These are phyloP conservation scores for Boletus bicolor DNA, from an alignment of 768 basidiomycete species.

Conservation along the genomic window DNA sequence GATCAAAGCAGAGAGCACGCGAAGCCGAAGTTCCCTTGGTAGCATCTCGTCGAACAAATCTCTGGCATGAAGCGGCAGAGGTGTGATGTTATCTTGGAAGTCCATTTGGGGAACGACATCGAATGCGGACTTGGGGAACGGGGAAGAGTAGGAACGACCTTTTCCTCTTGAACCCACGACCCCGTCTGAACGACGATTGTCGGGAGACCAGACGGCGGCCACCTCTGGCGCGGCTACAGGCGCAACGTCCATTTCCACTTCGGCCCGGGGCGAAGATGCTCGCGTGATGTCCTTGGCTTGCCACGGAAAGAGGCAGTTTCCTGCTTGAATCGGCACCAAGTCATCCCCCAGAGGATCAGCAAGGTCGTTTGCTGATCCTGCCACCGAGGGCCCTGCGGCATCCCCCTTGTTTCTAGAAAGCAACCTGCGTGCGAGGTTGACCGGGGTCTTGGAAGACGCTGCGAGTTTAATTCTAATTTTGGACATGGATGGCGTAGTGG, in stretches of 20 bases:
- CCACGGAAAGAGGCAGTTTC: constrained; percentile 44
- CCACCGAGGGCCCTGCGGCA: constrained; percentile 8
- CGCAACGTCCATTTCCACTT: constrained; percentile 11
- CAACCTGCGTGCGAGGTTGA: constrained; percentile 56
- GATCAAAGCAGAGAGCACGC: constrained; percentile 55
- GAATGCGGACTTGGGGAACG: constrained; percentile 56
- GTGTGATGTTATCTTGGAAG: constrained; percentile 49
- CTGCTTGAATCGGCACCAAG: constrained; percentile 26
- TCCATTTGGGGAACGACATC: constrained; percentile 51
- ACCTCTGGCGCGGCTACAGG: constrained; percentile 1
- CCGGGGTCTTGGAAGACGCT: constrained; percentile 39
- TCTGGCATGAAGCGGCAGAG: constrained; percentile 41
- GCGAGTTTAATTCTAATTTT: constrained; percentile 47
- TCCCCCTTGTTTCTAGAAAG: constrained; percentile 42
- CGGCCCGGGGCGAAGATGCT: constrained; percentile 10
- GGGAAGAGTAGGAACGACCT: constrained; percentile 61
- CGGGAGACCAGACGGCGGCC: constrained; percentile 12
- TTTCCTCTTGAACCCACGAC: constrained; percentile 40
- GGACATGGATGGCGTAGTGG: constrained; percentile 46
- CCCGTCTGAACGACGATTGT: constrained; percentile 19
- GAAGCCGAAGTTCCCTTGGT: constrained; percentile 68
- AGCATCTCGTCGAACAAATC: constrained; percentile 69
- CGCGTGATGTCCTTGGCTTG: constrained; percentile 31
- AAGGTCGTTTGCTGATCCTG: constrained; percentile 3
- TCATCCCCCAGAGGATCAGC: constrained; percentile 13